Conservation (phyloP, 163 green algal species). For the Chloromonas sp. region DNA sequence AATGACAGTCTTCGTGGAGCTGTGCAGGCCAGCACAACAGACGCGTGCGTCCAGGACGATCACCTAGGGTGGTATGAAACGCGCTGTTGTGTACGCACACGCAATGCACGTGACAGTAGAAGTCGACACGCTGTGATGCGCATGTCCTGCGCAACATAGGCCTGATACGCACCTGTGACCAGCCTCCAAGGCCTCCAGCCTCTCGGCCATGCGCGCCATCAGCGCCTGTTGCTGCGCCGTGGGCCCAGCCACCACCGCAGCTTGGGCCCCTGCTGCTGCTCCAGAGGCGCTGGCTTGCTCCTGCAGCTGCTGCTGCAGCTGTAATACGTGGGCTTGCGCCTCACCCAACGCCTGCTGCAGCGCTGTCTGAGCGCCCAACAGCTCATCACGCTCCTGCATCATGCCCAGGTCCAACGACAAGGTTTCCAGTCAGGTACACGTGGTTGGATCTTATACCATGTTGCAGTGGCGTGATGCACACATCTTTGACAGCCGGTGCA, state of each 20-base stretch:
- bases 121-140: too few relatives aligned
- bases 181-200: constrained; percentile 12
- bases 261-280: neutral
- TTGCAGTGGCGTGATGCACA: too few relatives aligned
- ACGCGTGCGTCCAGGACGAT: neutral
- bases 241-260: neutral
- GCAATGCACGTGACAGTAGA: too few relatives aligned
- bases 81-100: too few relatives aligned
- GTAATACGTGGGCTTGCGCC: neutral
- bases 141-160: too few relatives aligned
- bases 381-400: constrained; percentile 1
- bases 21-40: neutral
- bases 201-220: constrained; percentile 14
- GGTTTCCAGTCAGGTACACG: too few relatives aligned
- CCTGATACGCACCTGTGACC: constrained; percentile 10
- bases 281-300: neutral
- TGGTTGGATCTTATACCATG: too few relatives aligned
- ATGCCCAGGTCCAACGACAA: too few relatives aligned
- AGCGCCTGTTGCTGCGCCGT: constrained; percentile 8
- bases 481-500: too few relatives aligned
- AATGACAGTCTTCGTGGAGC: too few relatives aligned
- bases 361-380: constrained; percentile 1
- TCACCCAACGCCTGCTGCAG: constrained; percentile 2
- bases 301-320: constrained; percentile 6
- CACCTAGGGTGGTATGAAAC: too few relatives aligned